Evolutionary conservation across 2,329 filamentous ascomycete genomes (phyloP).

Genomic region (Alternaria gaisen): DNA sequence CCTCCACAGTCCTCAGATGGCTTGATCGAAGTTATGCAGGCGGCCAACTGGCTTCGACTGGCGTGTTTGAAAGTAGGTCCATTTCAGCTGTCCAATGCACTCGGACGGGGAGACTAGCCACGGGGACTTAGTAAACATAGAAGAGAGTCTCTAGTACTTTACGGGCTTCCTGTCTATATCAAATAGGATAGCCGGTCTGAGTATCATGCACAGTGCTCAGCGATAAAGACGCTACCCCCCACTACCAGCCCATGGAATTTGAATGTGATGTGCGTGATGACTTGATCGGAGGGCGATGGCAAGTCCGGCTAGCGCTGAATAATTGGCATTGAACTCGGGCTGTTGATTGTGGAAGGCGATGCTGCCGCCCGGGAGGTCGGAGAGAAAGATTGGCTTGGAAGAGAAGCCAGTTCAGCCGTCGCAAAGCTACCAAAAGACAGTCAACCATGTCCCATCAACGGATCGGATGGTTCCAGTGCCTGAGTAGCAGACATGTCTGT

Average conservation of each 20-base stretch:
- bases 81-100: background rate
- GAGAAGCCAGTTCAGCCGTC: background rate
- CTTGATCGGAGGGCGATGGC: no score
- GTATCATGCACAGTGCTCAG: background rate
- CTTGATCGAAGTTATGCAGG: no score
- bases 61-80: background rate
- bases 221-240: background rate
- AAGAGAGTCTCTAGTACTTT: background rate
- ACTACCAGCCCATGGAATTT: no score
- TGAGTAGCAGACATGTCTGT: background rate
- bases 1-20: background rate
- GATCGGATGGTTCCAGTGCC: background rate
- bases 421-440: background rate
- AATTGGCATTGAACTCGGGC: background rate
- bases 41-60: background rate
- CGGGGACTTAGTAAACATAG: background rate
- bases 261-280: no score
- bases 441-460: background rate
- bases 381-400: background rate
- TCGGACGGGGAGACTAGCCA: background rate
- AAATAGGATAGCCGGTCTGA: background rate
- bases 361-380: background rate
- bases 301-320: accelerated
- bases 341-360: background rate
- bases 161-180: background rate